Evolutionary conservation across 2,329 filamentous ascomycete genomes (phyloP), one percentile per base, ranked within the genome.

Genomic region (Trichoderma endophyticum): DNA sequence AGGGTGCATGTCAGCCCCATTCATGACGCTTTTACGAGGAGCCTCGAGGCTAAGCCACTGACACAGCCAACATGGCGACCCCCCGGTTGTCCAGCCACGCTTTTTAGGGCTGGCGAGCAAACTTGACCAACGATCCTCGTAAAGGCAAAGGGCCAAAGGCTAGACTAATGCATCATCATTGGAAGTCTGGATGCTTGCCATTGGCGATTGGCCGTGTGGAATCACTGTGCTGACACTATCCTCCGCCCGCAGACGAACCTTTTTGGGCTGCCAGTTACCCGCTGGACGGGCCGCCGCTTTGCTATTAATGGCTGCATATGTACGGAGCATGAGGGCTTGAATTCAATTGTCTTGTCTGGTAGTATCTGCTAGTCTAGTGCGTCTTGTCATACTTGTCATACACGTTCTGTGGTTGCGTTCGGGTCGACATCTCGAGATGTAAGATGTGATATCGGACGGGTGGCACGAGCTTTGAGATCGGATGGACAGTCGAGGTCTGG

Each of bases 261-360:
- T n/a, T 69, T 51, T 69, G 18, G 56, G 56, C 65, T 69, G 57
- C 67, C 12, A 54, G 39, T 30, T 70, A 70, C 67, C 67, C 67
- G 67, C 66, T 62, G 39, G 57, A 70, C 67, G 67, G 67, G 67
- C 67, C 67, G 67, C 48, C 39, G 26, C 28, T 48, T n/a, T 70
- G 56, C 39, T 70, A 70, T 61, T 36, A 62, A 59, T 70, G 67
- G 67, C 57, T 70, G 67, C 56, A 48, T 60, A 60, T 28, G 64
- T 43, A 36, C 34, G 34, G 34, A 36, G 34, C 34, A 39, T 30
- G 15, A 39, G 51, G 51, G 18, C 26, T n/a, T 28, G 51, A 26
- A n/a, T 14, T 28, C 34, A 15, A 36, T 36, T 51, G 56, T 57
- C 6, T 43, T 32, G 65, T 18, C n/a, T 48, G 15, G 36, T 39